These are phyloP conservation scores for Gossypium stocksii DNA, from an alignment of 345 rosid species.

Conservation along the genomic window DNA sequence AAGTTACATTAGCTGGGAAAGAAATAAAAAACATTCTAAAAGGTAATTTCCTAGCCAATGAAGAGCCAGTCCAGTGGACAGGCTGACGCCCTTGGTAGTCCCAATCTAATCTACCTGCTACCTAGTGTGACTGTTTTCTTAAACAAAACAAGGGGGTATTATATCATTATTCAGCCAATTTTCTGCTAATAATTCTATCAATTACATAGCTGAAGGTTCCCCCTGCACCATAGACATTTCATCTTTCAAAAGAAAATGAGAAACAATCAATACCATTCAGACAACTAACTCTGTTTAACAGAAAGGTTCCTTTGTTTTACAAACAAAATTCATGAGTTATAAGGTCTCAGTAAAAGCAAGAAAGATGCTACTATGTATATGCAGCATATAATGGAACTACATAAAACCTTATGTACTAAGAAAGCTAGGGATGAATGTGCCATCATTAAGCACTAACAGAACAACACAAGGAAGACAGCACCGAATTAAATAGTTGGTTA, in stretches of 20 bases:
- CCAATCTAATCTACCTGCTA: background rate
- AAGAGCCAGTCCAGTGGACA: background rate
- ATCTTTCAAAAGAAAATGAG: background rate
- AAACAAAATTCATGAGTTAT: conserved; percentile 2
- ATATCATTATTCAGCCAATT: background rate
- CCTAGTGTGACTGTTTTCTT: background rate
- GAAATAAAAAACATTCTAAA: background rate
- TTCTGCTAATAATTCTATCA: background rate
- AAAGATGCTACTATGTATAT: background rate
- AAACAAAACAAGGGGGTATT: background rate
- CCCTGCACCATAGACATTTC: background rate
- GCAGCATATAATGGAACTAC: background rate
- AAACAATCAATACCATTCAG: background rate
- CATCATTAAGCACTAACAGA: background rate
- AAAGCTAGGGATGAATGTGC: background rate
- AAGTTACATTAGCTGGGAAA: background rate
- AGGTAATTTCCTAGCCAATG: background rate
- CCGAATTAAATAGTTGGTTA: background rate
- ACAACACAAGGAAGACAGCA: background rate
- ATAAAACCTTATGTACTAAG: background rate
- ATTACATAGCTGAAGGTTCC: background rate
- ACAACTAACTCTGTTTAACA: background rate
- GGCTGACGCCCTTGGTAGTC: background rate
- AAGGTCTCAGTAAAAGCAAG: background rate
- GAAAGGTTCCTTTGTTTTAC: background rate